Base-by-base conservation (phyloP, 225 moss, liverwort and hornwort species). In the Bryoerythrophyllum caledonicum region DNA sequence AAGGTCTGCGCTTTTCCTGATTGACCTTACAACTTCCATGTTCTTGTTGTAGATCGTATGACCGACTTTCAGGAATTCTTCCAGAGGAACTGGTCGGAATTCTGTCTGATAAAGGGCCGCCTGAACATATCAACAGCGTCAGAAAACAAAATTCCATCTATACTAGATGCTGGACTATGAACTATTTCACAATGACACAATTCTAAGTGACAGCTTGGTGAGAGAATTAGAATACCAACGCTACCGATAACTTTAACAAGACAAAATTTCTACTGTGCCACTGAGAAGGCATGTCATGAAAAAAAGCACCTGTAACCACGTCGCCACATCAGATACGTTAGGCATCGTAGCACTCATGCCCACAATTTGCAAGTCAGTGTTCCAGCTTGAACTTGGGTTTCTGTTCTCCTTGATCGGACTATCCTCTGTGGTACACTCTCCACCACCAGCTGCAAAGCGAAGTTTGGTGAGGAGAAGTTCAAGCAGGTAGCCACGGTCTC, bases 261-360 rank as follows among this genome's bases (percentile, higher is more conserved):
- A 24, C 8, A 63, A 21, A 40, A 60, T 54, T 65, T 21, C 25
- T 41, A 26, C 25, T 75, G 27, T 65, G n/a, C 30, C 55, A 56
- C 17, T 16, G 16, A 28, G 56, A 64, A 64, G 71, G 8, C 3
- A 40, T 44, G 11, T 55, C 55, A 77, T 56, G 61, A 61, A 71
- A 52, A 71, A 54, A 56, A 19, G 72, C 65, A 96, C 96, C 96
- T 97, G 86, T 49, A 97, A 82, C 96, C 96, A 97, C 8, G 85
- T 84, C 62, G 94, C 92, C 78, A 97, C 91, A 67, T 90, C 96
- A 49, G 82, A 80, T 37, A 92, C 89, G 75, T 97, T 97, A 7
- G 96, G 90, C 87, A 97, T 90, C 57, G 96, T 97, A 32, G 96
- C 96, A 90, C 96, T 97, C 96, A 97, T 94, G 65, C 96, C 96